A percentile compares a stretch with the other conserved stretches of the same genome.
These are phyloP conservation scores for Aspergillus incahuasiensis DNA, from an alignment of 495 filamentous ascomycete genomes.

Conservation along the genomic window DNA sequence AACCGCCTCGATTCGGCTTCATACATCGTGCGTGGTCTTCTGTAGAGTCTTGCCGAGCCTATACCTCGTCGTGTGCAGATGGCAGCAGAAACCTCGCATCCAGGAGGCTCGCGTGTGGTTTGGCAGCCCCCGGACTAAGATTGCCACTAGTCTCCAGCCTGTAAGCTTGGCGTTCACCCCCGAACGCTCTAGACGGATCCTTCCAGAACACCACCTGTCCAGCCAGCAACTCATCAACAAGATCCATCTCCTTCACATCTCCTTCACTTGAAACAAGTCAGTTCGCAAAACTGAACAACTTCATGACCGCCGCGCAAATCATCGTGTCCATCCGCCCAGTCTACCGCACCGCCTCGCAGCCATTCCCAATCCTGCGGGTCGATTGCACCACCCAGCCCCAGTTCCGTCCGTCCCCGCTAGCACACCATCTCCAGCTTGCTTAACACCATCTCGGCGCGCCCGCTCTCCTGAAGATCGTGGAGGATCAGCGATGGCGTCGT, in stretches of 20 bases:
- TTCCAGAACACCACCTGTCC: background rate
- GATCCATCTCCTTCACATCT: too few relatives aligned
- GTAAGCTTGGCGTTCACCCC: slow-evolving; percentile 8
- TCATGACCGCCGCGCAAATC: background rate
- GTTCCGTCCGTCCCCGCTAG: slow-evolving; percentile 18
- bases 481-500: background rate
- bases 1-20: background rate
- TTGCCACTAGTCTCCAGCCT: slow-evolving; percentile 2
- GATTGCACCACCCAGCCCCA: slow-evolving; percentile 28
- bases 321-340: background rate
- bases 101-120: background rate
- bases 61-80: background rate
- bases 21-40: background rate
- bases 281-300: background rate
- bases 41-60: background rate
- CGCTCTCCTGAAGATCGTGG: slow-evolving; percentile 19
- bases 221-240: background rate
- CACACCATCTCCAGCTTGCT: slow-evolving; percentile 10
- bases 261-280: background rate
- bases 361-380: slow-evolving; percentile 16
- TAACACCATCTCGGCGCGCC: background rate
- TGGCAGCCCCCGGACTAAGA: background rate
- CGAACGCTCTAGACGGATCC: too few relatives aligned
- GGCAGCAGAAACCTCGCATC: background rate
- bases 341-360: background rate